These are phyloP conservation scores for Elsinoe australis DNA, from an alignment of 2,329 filamentous ascomycete genomes.

Conservation along the genomic window DNA sequence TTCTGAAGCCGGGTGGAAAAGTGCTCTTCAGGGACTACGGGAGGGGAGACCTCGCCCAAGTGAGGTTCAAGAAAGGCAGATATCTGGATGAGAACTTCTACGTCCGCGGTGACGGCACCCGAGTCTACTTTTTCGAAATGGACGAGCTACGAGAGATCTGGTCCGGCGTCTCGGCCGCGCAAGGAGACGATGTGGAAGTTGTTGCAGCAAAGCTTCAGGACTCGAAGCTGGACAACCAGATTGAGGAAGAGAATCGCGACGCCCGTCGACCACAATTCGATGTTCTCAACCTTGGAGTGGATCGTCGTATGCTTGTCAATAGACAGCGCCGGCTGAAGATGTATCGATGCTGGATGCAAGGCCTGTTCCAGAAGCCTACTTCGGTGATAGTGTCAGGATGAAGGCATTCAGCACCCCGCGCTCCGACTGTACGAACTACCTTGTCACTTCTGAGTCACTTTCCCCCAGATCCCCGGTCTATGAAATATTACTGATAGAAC, in stretches of 20 bases:
- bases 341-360: slow-evolving; percentile 96
- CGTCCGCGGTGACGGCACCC: slow-evolving; percentile 85
- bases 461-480: too few relatives aligned
- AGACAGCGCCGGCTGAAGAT: slow-evolving; percentile 87
- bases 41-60: slow-evolving; percentile 88
- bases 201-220: slow-evolving; percentile 20
- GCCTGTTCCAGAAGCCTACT: slow-evolving; percentile 55
- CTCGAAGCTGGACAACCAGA: slow-evolving; percentile 15
- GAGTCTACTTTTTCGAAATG: slow-evolving; percentile 94
- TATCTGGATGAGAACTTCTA: slow-evolving; percentile 98
- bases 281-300: slow-evolving; percentile 70
- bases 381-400: neutral
- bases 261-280: slow-evolving; percentile 44
- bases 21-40: slow-evolving; percentile 97
- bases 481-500: too few relatives aligned
- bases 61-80: slow-evolving; percentile 90
- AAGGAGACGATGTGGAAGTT: slow-evolving; percentile 24
- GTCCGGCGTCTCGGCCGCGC: slow-evolving; percentile 41
- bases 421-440: too few relatives aligned
- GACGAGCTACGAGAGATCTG: slow-evolving; percentile 76
- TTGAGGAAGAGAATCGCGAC: slow-evolving; percentile 1
- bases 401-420: too few relatives aligned
- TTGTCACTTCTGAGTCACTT: too few relatives aligned
- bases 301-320: slow-evolving; percentile 86
- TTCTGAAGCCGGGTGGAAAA: slow-evolving; percentile 86